A percentile compares a stretch with the other conserved stretches of the same genome.
phyloP scores from a whole-genome alignment of 2,329 filamentous ascomycete species.

The Orbilia oligospora region DNA sequence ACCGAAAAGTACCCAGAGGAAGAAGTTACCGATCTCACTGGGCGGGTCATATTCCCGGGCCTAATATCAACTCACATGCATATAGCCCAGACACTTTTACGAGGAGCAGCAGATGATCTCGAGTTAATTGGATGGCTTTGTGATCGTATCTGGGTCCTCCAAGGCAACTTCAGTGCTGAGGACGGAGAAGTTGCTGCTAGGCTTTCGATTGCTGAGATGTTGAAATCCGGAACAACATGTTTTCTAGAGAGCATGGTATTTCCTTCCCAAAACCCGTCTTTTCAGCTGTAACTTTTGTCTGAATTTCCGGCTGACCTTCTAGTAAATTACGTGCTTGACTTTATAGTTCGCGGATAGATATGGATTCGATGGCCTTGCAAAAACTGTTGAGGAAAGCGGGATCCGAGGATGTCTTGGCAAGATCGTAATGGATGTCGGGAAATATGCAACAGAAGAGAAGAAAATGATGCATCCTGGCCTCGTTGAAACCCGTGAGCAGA shows the following conservation, averaged over 20 bases:
- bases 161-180: slow-evolving; percentile 68
- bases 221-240: slow-evolving; percentile 70
- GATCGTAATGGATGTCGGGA: slow-evolving; percentile 69
- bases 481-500: slow-evolving; percentile 67
- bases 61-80: slow-evolving; percentile 72
- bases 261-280: slow-evolving; percentile 51
- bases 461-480: slow-evolving; percentile 69
- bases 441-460: slow-evolving; percentile 68
- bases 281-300: background rate
- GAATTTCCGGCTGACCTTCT: slow-evolving; percentile 47
- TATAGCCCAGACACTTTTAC: slow-evolving; percentile 70
- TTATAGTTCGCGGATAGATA: slow-evolving; percentile 69
- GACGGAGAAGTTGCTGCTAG: slow-evolving; percentile 71
- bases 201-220: slow-evolving; percentile 71
- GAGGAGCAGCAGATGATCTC: slow-evolving; percentile 71
- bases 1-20: slow-evolving; percentile 65
- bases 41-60: slow-evolving; percentile 70
- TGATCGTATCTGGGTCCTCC: slow-evolving; percentile 70
- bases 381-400: slow-evolving; percentile 68
- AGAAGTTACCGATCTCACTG: slow-evolving; percentile 66
- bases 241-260: slow-evolving; percentile 72
- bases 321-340: slow-evolving; percentile 35
- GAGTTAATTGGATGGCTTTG: slow-evolving; percentile 71
- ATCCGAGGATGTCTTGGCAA: slow-evolving; percentile 69
- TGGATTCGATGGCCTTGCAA: slow-evolving; percentile 69